Percentiles rank a stretch among this genome's conserved stretches.
Conservation (phyloP, 2,329 filamentous ascomycete species). For the Sporothrix pallida region DNA sequence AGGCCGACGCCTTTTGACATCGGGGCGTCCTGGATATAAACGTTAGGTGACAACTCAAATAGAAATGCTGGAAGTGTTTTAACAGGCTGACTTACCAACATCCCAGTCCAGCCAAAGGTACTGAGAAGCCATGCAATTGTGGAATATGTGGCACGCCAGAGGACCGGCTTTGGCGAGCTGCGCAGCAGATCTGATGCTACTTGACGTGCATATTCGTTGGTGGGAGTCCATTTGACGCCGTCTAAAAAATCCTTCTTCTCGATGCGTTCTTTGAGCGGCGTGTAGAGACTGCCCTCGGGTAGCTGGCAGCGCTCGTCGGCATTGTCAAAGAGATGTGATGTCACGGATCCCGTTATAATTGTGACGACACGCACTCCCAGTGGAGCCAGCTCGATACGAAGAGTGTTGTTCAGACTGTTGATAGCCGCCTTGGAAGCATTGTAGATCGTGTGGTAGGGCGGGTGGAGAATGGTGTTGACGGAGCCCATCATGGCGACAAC, state of each 20-base stretch:
- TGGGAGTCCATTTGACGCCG: constrained; percentile 39
- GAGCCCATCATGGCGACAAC: constrained; percentile 42
- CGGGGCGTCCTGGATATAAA: neutral
- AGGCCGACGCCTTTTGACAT: constrained; percentile 26
- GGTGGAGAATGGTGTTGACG: constrained; percentile 43
- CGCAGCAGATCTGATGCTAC: constrained; percentile 42
- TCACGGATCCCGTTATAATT: constrained; percentile 43
- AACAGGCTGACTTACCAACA: constrained; percentile 15
- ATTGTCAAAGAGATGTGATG: constrained; percentile 42
- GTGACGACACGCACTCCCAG: constrained; percentile 44
- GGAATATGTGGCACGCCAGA: constrained; percentile 44
- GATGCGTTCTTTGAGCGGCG: constrained; percentile 39
- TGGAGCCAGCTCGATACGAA: constrained; percentile 45
- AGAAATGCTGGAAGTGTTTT: neutral
- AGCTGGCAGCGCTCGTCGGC: constrained; percentile 37
- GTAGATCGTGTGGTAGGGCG: constrained; percentile 44
- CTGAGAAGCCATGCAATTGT: constrained; percentile 42
- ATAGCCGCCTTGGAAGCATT: constrained; percentile 45
- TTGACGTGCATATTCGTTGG: constrained; percentile 42
- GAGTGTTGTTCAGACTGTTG: constrained; percentile 38
- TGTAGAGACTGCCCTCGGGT: constrained; percentile 43
- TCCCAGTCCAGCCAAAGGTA: constrained; percentile 44
- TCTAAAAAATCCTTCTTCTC: constrained; percentile 42
- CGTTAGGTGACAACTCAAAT: neutral
- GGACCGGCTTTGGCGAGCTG: constrained; percentile 38